A percentile compares a stretch with the other conserved stretches of the same genome.
These are phyloP conservation scores for Erodium trifolium DNA, from an alignment of 441 rosid genomes.

Conservation along the genomic window DNA sequence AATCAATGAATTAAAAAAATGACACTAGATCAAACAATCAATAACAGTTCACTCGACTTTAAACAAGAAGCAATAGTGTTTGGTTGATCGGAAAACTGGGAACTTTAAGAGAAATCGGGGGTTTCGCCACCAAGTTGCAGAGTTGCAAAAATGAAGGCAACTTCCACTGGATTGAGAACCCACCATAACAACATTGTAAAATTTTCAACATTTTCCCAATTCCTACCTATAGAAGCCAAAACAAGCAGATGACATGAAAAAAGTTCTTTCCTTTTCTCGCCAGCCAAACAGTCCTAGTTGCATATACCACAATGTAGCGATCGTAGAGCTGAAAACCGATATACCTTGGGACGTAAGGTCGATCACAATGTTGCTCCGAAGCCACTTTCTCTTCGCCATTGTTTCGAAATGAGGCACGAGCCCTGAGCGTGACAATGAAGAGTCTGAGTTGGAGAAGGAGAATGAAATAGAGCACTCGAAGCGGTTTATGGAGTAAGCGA, in stretches of 20 bases:
- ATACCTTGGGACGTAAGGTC: neutral
- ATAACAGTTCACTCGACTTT: neutral
- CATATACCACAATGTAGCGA: neutral
- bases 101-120: neutral
- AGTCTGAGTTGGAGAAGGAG: no score
- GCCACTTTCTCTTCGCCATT: neutral
- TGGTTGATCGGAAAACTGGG: neutral
- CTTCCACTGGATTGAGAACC: neutral
- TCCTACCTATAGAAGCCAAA: no score
- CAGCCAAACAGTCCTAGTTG: neutral
- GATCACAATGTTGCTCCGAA: neutral
- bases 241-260: no score
- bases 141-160: neutral
- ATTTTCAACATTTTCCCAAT: no score
- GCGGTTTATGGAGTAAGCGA: no score
- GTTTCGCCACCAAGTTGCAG: neutral
- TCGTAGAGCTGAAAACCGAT: neutral
- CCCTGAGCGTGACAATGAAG: no score
- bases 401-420: no score
- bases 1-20: neutral
- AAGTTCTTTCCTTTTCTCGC: neutral
- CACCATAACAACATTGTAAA: neutral
- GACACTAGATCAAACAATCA: neutral
- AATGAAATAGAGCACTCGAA: no score
- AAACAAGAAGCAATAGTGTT: neutral